Evolutionary conservation across 768 basidiomycete species (phyloP).

Genomic region (Trichaptum fuscoviolaceum): DNA sequence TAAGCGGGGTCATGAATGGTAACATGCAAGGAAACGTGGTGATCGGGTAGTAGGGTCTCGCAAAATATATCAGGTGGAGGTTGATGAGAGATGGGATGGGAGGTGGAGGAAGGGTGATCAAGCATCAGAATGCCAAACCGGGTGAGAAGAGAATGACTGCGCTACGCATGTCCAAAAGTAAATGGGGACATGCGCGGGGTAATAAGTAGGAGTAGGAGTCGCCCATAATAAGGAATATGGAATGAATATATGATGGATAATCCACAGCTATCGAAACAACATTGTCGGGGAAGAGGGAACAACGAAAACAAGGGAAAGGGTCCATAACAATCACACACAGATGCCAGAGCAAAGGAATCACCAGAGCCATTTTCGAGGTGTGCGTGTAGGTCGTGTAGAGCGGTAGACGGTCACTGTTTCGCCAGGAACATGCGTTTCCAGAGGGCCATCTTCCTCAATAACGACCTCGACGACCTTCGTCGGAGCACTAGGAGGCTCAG

Average conservation of each 20-base stretch:
- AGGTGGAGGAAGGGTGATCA: not conserved
- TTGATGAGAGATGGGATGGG: not conserved
- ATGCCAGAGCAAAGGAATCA: not conserved
- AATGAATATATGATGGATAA: not conserved
- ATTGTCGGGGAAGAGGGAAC: not conserved
- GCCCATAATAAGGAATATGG: not conserved
- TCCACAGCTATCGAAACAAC: not conserved
- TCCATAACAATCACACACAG: not conserved
- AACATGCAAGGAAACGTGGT: not conserved
- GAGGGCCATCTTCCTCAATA: slow-evolving; percentile 48
- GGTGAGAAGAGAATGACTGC: not conserved
- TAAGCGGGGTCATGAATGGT: not conserved
- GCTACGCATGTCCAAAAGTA: too few species aligned
- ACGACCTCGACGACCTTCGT: slow-evolving; percentile 68
- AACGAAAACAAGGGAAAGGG: not conserved
- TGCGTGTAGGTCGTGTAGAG: not conserved
- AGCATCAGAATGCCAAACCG: not conserved
- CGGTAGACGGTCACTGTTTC: not conserved
- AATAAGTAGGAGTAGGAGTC: not conserved
- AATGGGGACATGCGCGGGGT: too few species aligned
- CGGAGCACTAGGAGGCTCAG: slow-evolving; percentile 58
- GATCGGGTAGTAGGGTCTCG: not conserved
- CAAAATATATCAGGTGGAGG: not conserved
- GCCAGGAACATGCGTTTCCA: not conserved
- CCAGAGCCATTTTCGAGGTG: not conserved